Evolutionary conservation across 2,329 filamentous ascomycete genomes (phyloP), one percentile per base, ranked within the genome.

Genomic region (Colletotrichum camelliae): DNA sequence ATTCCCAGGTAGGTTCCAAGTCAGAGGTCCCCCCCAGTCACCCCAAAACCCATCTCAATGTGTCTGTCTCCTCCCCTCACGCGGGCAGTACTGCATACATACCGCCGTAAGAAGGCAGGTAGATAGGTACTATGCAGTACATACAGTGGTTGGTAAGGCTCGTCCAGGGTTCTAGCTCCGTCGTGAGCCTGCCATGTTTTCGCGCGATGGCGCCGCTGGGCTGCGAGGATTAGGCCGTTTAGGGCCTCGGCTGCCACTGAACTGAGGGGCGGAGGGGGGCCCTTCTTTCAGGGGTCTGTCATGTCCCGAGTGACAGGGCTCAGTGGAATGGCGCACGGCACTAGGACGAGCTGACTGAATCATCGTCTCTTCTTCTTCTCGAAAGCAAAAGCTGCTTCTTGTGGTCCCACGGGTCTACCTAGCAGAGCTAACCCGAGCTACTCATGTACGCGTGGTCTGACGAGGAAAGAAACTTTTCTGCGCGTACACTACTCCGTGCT

Each of bases 241-340:
- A 71, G 72, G 67, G 67, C 35, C 48, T 62, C 62, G 43, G 66
- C 48, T 66, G 60, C 72, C 27, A 58, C 58, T 65, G 55, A 35
- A 21, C 39, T 58, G 43, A 70, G 71, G 66, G 64, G 60, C 60
- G 24, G 64, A 73, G 57, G 37, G 35, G 29, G 24, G 33, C 13
- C 57, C 18, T 6, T 60, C 61, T 48, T 67, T 58, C 72, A 72
- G 68, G 72, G 72, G 37, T 43, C 60, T 67, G 37, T 62, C 70
- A 65, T 58, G 55, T 65, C 58, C 69, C 64, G 70, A 33, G 15
- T 73, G 70, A 58, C 70, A 73, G 64, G 68, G 62, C 70, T 33
- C 58, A 29, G 70, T 73, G 73, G 69, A 39, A 71, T 71, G 62
- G 60, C 60, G 35, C 35, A 29, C 29, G 61, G 68, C 24, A 72